Conservation (phyloP, 331 rosid species). For the Pyrus hybrid region DNA sequence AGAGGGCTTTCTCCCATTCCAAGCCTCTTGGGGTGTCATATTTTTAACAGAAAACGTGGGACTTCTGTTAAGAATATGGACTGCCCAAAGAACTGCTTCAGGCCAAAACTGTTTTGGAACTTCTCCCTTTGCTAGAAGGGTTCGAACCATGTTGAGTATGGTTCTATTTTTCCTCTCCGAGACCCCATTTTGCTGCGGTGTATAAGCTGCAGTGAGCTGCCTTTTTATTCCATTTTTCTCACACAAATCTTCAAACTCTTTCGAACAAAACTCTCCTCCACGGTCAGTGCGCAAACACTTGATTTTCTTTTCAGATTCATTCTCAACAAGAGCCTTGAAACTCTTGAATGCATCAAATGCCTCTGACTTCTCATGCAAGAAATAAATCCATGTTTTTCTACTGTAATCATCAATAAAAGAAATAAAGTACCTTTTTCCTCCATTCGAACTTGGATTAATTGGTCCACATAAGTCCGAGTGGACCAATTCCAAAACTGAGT, state of each 20-base stretch:
- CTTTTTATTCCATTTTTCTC: not conserved
- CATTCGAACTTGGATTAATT: not conserved
- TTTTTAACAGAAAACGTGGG: not conserved
- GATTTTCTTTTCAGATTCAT: too few relatives aligned
- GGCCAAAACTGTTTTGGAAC: not conserved
- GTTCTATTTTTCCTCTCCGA: not conserved
- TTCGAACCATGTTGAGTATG: not conserved
- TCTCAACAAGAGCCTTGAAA: not conserved
- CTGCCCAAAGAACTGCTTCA: not conserved
- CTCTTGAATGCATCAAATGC: not conserved
- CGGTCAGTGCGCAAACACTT: too few relatives aligned
- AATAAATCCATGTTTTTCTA: too few relatives aligned
- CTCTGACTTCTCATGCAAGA: not conserved
- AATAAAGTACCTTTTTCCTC: not conserved
- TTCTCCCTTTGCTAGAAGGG: not conserved
- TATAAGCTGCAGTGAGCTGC: not conserved
- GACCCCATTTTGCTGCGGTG: not conserved
- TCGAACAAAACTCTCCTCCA: not conserved
- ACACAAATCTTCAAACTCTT: not conserved
- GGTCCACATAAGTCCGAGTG: not conserved
- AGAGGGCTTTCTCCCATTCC: not conserved
- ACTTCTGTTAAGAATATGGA: not conserved
- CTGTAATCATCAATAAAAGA: not conserved
- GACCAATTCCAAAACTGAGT: not conserved
- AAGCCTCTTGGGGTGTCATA: not conserved